Evolutionary conservation across 1,139 yeast species (phyloP), one percentile per base, ranked within the genome.

Genomic region (Pichia sp.): DNA sequence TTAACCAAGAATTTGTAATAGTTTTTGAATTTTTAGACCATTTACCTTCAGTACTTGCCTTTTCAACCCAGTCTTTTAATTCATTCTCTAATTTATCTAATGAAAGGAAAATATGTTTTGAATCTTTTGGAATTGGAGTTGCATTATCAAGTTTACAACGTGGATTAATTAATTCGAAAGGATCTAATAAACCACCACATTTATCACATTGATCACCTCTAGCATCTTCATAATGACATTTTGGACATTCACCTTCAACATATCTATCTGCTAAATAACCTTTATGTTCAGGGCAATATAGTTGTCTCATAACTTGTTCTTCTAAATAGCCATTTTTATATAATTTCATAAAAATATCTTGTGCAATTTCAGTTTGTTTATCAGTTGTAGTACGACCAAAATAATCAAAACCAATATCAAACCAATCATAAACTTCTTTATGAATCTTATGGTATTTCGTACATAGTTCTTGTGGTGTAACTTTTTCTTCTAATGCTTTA

Each of bases 141-240:
- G 87, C 74, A 53, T 78, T 76, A 61, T 93, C 98, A 47, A 93
- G 66, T 67, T 93, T 91, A 76, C 98, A 91, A 56, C 95, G 83
- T 43, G 99, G 98, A 48, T 88, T 74, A 52, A 89, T 81, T 60
- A 91, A 76, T 63, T 91, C 97, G 60, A 88, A 82, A 37, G 98
- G 95, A 61, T 89, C 87, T 54, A 93, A 72, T 51, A 91, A 72
- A 46, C 70, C 67, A 49, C 98, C 99, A 71, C 99, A 91, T 57
- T 82, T 83, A 64, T 91, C 99, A 74, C 99, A 91, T 69, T 91
- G 99, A 63, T 91, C 99, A 54, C 99, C 99, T 63, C 98, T 80
- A 29, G 99, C 99, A 62, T 91, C 98, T 50, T 84, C 95, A 59
- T 88, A 91, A 33, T 71, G 75, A 70, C 99, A 91, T 64, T 82